A percentile compares a stretch with the other conserved stretches of the same genome.
phyloP scores from a whole-genome alignment of 208 protist species.

The Leishmania major region DNA sequence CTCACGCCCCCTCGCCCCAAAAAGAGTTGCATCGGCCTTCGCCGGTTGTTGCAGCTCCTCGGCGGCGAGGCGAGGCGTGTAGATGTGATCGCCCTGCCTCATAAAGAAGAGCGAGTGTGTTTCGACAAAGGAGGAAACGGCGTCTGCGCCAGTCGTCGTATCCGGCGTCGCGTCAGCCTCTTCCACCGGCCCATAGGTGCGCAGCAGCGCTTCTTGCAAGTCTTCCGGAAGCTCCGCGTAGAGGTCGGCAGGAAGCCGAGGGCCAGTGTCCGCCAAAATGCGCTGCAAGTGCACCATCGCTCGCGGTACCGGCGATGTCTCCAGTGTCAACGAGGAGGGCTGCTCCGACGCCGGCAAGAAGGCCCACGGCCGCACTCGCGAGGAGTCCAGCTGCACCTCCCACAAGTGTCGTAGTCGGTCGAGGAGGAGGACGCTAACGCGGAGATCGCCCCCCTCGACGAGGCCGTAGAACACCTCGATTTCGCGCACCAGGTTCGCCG shows the following conservation, averaged over 20 bases:
- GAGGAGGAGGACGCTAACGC: constrained; percentile 62
- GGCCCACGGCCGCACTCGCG: constrained; percentile 64
- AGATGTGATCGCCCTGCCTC: constrained; percentile 37
- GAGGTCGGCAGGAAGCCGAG: constrained; percentile 37
- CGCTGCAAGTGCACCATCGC: constrained; percentile 40
- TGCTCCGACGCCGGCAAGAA: constrained; percentile 51
- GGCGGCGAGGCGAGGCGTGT: constrained; percentile 40
- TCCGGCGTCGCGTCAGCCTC: not conserved
- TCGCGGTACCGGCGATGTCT: constrained; percentile 76
- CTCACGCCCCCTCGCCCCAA: not conserved
- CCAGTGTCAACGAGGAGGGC: constrained; percentile 77
- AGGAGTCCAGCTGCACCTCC: constrained; percentile 63
- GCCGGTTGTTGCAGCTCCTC: not conserved
- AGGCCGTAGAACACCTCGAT: constrained; percentile 40
- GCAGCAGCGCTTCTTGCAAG: constrained; percentile 42
- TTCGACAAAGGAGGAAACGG: constrained; percentile 45
- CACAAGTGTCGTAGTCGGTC: constrained; percentile 86
- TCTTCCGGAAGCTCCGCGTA: constrained; percentile 30
- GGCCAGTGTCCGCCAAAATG: constrained; percentile 32
- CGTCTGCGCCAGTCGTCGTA: not conserved
- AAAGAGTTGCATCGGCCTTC: not conserved
- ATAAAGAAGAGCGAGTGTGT: constrained; percentile 76
- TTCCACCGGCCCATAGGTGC: not conserved
- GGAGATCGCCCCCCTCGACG: constrained; percentile 13
- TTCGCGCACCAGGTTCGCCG: constrained; percentile 34